Conservation (phyloP, 1,284 basidiomycete genomes). For the Fomitiporia mediterranea region DNA sequence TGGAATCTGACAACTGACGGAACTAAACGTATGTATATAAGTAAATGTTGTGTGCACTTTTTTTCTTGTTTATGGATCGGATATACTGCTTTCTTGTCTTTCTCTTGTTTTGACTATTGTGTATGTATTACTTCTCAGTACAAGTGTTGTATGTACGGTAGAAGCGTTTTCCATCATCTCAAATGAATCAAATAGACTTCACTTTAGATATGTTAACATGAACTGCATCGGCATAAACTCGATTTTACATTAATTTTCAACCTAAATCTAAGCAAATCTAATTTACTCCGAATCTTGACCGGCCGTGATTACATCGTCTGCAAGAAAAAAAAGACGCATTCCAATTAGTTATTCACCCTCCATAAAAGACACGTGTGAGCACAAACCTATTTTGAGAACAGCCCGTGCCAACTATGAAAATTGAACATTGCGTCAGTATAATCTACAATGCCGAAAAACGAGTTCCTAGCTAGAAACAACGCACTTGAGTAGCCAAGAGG, state of each 20-base stretch:
- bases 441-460: conserved; percentile 22
- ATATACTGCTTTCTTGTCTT: neutral
- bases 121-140: no score
- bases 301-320: conserved; percentile 64
- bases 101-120: no score
- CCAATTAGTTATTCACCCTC: neutral
- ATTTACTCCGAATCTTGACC: conserved; percentile 54
- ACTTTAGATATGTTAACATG: no score
- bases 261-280: no score
- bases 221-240: neutral
- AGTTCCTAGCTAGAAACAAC: no score
- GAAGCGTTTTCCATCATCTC: no score
- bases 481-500: conserved; percentile 91
- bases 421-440: neutral
- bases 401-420: conserved; percentile 55
- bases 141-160: no score
- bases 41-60: neutral
- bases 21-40: neutral
- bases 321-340: conserved; percentile 18
- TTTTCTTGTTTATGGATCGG: neutral
- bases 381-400: conserved; percentile 69
- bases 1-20: no score
- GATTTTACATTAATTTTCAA: conserved; percentile 10
- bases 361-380: neutral
- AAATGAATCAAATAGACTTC: no score